These are phyloP conservation scores for Grigorovia yakushimaensis DNA, from an alignment of 805 yeast genomes.

Conservation along the genomic window DNA sequence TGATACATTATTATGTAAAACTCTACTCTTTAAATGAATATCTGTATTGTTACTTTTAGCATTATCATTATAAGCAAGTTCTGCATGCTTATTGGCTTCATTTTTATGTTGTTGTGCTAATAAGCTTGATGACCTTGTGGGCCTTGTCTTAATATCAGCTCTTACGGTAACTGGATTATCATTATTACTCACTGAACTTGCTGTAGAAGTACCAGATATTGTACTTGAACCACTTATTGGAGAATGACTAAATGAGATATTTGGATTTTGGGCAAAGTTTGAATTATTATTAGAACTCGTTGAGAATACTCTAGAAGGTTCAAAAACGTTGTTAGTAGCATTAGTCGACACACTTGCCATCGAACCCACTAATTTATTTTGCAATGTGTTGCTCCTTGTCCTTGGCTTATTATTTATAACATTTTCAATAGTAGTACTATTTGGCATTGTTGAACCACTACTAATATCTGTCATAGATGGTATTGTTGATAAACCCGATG, in stretches of 20 bases:
- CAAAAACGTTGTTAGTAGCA: background rate
- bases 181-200: background rate
- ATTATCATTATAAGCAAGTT: background rate
- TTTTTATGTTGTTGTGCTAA: background rate
- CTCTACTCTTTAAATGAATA: background rate
- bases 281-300: background rate
- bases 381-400: slow-evolving; percentile 21
- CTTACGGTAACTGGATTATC: background rate
- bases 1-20: slow-evolving; percentile 3
- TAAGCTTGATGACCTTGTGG: slow-evolving; percentile 2
- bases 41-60: background rate
- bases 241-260: background rate
- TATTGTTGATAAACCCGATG: background rate
- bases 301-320: background rate
- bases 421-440: slow-evolving; percentile 2
- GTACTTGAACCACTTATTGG: slow-evolving; percentile 3
- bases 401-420: slow-evolving; percentile 11
- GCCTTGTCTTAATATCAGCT: background rate
- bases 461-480: background rate
- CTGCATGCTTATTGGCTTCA: background rate
- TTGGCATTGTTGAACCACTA: background rate
- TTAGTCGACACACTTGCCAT: slow-evolving; percentile 15
- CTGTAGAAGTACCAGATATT: slow-evolving; percentile 1
- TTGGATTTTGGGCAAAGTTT: background rate
- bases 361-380: slow-evolving; percentile 13